Conservation (phyloP, 2,329 filamentous ascomycete species). For the Curvularia spicifera region DNA sequence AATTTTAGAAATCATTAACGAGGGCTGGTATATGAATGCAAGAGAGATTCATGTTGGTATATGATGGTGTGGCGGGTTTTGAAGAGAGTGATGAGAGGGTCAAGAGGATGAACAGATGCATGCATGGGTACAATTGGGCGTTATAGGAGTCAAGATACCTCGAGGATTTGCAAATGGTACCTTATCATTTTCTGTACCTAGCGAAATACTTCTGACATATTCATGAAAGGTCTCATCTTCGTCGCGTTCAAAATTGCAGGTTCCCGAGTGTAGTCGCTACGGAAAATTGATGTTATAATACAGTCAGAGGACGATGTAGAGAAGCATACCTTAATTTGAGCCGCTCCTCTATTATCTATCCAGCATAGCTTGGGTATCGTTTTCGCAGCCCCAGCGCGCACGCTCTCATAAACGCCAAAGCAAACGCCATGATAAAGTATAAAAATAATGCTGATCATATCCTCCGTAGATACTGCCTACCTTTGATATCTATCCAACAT, state of each 20-base stretch:
- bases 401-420: not conserved
- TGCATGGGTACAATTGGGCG: not conserved
- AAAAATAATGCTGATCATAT: not conserved
- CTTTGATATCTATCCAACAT: not conserved
- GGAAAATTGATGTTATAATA: not conserved
- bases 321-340: not conserved
- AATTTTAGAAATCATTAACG: slow-evolving; percentile 65
- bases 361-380: slow-evolving; percentile 3
- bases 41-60: not conserved
- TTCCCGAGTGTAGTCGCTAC: not conserved
- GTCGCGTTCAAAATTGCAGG: not conserved
- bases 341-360: not conserved
- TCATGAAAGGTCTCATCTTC: not conserved
- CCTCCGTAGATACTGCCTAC: not conserved
- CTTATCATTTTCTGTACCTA: not conserved
- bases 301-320: not conserved
- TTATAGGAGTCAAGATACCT: slow-evolving; percentile 7
- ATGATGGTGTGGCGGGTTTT: not conserved
- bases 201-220: not conserved
- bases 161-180: not conserved
- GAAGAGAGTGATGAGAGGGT: not conserved
- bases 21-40: not conserved
- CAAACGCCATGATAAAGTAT: not conserved
- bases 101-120: not conserved
- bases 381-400: not conserved